Base-by-base conservation (phyloP, 2,329 filamentous ascomycete genomes). In the Cladosporium sphaerospermum region DNA sequence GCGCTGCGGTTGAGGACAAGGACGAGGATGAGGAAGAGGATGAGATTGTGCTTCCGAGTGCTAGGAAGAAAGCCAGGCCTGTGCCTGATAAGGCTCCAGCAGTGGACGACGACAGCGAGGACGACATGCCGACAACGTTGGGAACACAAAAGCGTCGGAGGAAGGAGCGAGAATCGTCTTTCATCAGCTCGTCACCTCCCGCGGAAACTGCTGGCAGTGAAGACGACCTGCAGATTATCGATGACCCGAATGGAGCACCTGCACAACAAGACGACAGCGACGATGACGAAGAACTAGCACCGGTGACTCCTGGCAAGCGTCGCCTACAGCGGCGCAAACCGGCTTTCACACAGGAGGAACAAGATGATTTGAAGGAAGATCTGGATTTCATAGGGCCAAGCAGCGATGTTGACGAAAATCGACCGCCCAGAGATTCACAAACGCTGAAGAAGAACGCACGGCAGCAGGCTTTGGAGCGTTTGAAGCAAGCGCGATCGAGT, bases 351-450 rank as follows among this genome's bases (percentile, higher is more conserved):
- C 58, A 64, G 41, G 64, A 67, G 45, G 69, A 72, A 44, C 59
- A 66, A 44, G 70, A 73, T 9, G 73, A 76, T 44, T 59, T 77
- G 9, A 65, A 71, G 36, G 72, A 75, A 47, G 75, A 77, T 39
- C 61, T 77, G 2, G 69, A 74, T 4, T 75, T 74, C 50, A 59
- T 77, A 0, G 62, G 60, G 9, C 62, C 65, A 1, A 68, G 66
- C 42, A 67, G 64, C 31, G 63, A 65, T 44, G 59, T 54, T 41
- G 62, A 64, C 13, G 62, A 62, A 19, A 47, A 59, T 9, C 55
- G 56, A 8, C 50, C 53, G n/a, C 58, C 61, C 10, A 55, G 63
- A 37, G 58, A 54, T 19, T 64, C 62, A 11, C 65, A 65, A 56
- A 62, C 55, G 7, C 58, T 58, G 31, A 58, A 66, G 48, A 67